Evolutionary conservation across 768 basidiomycete species (phyloP).

Genomic region (Russula ochroleuca): DNA sequence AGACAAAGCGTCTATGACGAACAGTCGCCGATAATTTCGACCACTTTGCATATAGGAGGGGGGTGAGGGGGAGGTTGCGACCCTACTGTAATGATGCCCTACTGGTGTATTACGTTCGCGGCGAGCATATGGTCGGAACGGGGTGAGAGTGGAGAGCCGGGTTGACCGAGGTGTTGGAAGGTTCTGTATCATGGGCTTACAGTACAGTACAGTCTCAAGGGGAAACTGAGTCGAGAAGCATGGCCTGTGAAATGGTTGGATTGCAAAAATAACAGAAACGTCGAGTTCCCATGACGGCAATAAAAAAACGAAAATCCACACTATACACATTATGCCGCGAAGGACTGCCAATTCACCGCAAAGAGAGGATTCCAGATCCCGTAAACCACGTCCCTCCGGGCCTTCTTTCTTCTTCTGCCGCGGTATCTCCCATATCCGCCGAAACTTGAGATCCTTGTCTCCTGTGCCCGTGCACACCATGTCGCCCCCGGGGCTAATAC

Average conservation of each 20-base stretch:
- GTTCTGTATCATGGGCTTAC: not conserved
- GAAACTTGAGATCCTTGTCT: slow-evolving; percentile 97
- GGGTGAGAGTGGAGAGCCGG: not conserved
- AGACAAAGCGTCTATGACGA: too few species aligned
- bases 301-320: too few species aligned
- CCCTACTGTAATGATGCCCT: not conserved
- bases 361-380: slow-evolving; percentile 35
- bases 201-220: not conserved
- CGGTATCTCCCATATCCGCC: slow-evolving; percentile 76
- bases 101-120: not conserved
- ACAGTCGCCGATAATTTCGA: too few species aligned
- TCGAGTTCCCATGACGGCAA: slow-evolving; percentile 2
- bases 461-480: slow-evolving; percentile 89
- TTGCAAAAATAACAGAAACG: too few species aligned
- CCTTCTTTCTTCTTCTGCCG: slow-evolving; percentile 48
- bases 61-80: too few species aligned
- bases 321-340: too few species aligned
- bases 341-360: slow-evolving; percentile 31
- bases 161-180: not conserved
- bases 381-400: slow-evolving; percentile 34
- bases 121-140: not conserved
- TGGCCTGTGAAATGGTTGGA: not conserved
- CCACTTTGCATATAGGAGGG: too few species aligned
- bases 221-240: not conserved
- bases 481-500: slow-evolving; percentile 83